These are phyloP conservation scores for Fusarium anthophilum DNA, from an alignment of 2,329 filamentous ascomycete genomes.

Conservation along the genomic window DNA sequence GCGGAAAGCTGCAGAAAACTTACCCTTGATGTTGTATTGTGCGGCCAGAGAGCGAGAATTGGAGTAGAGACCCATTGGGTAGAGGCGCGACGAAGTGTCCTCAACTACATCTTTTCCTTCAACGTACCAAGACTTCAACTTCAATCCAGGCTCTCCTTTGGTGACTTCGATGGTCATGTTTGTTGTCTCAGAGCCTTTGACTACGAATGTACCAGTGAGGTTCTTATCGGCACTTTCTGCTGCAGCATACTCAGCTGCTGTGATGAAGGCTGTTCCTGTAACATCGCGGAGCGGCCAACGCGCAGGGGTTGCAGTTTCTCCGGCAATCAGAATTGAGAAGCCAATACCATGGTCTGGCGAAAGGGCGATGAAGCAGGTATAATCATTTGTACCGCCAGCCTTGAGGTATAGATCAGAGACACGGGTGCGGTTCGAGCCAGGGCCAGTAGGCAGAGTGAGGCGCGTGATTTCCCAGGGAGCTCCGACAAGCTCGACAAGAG, in stretches of 20 bases:
- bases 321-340: conserved; percentile 42
- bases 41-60: background rate
- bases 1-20: background rate
- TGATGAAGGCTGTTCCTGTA: conserved; percentile 29
- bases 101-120: background rate
- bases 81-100: background rate
- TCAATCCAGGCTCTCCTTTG: conserved; percentile 20
- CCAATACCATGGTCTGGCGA: conserved; percentile 33
- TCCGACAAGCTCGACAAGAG: conserved; percentile 26
- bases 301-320: conserved; percentile 24
- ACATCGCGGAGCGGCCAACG: conserved; percentile 26
- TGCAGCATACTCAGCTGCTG: conserved; percentile 31
- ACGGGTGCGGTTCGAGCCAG: conserved; percentile 31
- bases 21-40: background rate
- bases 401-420: conserved; percentile 34
- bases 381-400: conserved; percentile 17
- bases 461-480: conserved; percentile 37
- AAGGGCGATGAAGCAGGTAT: conserved; percentile 14
- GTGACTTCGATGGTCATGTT: conserved; percentile 33
- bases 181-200: background rate
- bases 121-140: background rate
- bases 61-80: background rate
- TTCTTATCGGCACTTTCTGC: conserved; percentile 30
- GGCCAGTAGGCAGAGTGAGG: conserved; percentile 30
- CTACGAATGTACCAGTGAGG: conserved; percentile 29